A percentile compares a stretch with the other conserved stretches of the same genome.
Evolutionary conservation across 2,329 filamentous ascomycete genomes (phyloP).

Genomic region (Calonectria fujianensis): DNA sequence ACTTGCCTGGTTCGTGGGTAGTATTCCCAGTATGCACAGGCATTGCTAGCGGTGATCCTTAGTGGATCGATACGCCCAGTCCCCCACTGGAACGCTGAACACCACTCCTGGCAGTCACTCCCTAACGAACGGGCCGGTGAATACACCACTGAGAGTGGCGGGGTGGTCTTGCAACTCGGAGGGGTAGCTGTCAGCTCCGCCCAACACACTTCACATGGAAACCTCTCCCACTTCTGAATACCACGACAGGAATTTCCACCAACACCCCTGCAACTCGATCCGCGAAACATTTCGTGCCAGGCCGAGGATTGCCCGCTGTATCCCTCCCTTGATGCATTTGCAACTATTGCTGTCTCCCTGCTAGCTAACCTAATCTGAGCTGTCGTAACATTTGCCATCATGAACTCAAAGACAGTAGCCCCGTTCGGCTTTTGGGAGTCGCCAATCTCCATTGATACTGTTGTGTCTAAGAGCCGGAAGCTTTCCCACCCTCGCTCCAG

Average conservation of each 20-base stretch:
- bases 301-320: conserved; percentile 1
- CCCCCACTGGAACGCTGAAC: conserved; percentile 13
- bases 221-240: background rate
- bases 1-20: background rate
- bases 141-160: conserved; percentile 13
- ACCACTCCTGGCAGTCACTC: conserved; percentile 1
- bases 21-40: background rate
- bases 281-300: background rate
- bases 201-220: background rate
- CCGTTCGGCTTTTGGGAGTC: conserved; percentile 65
- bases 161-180: conserved; percentile 1
- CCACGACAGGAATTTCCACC: background rate
- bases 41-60: background rate
- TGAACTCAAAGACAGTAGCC: conserved; percentile 48
- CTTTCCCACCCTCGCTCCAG: conserved; percentile 61
- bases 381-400: conserved; percentile 27
- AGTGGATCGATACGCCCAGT: conserved; percentile 3
- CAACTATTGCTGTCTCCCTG: background rate
- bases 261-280: background rate
- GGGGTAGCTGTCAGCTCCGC: background rate
- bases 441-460: conserved; percentile 60
- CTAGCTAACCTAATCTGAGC: background rate
- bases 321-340: background rate
- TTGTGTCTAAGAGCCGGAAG: conserved; percentile 59
- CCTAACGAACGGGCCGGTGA: conserved; percentile 2